These are phyloP conservation scores for Xylaria castorea DNA, from an alignment of 495 filamentous ascomycete species.

Conservation along the genomic window DNA sequence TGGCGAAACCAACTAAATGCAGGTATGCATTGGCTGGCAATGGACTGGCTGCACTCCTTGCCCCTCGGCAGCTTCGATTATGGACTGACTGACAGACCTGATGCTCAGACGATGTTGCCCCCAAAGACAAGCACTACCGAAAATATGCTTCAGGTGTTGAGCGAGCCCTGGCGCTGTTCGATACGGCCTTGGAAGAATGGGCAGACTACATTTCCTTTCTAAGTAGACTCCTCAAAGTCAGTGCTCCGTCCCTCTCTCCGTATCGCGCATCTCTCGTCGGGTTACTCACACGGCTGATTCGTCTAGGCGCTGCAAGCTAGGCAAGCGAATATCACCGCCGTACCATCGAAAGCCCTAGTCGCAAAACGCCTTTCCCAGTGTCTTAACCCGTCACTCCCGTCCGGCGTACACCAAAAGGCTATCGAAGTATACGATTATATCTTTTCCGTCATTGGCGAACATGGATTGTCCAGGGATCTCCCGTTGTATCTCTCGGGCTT, in stretches of 20 bases:
- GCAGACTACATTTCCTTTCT: conserved; percentile 99
- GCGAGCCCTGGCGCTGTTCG: conserved; percentile 86
- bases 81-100: conserved; percentile 31
- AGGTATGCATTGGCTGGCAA: conserved; percentile 43
- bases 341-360: conserved; percentile 84
- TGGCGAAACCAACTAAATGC: conserved; percentile 60
- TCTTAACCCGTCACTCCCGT: conserved; percentile 88
- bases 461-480: conserved; percentile 80
- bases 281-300: conserved; percentile 28
- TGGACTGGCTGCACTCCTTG: neutral
- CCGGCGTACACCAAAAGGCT: conserved; percentile 97
- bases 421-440: conserved; percentile 92
- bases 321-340: conserved; percentile 69
- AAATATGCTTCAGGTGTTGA: conserved; percentile 90
- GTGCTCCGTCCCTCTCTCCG: conserved; percentile 7
- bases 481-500: conserved; percentile 89
- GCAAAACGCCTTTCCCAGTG: conserved; percentile 94
- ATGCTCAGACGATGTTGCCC: conserved; percentile 65
- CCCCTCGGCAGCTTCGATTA: neutral
- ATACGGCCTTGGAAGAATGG: conserved; percentile 95
- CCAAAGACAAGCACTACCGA: conserved; percentile 89
- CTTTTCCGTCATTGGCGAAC: conserved; percentile 76
- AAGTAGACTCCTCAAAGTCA: conserved; percentile 86
- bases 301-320: conserved; percentile 85
- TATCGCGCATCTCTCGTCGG: conserved; percentile 10